phyloP scores from a whole-genome alignment of 805 yeast genomes.

The Kazachstania africana region DNA sequence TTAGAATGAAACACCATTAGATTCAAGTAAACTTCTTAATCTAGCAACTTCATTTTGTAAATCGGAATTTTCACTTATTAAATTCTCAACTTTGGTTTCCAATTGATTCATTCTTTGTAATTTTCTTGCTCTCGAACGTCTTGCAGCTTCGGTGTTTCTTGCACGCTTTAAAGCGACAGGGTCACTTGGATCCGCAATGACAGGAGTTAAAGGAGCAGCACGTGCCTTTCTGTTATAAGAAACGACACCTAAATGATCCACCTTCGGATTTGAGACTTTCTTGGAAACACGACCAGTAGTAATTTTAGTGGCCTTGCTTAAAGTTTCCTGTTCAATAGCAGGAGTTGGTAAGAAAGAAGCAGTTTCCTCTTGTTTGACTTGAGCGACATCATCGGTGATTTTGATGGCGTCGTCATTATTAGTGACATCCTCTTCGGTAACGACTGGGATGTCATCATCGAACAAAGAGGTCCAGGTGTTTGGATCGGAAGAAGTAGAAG shows the following conservation, averaged over 20 bases:
- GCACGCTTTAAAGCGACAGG: slow-evolving; percentile 80
- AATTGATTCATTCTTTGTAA: slow-evolving; percentile 77
- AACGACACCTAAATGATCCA: slow-evolving; percentile 66
- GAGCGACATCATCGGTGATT: slow-evolving; percentile 6
- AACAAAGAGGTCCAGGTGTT: slow-evolving; percentile 54
- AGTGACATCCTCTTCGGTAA: slow-evolving; percentile 26
- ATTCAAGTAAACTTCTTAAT: slow-evolving; percentile 38
- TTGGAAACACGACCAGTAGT: slow-evolving; percentile 19
- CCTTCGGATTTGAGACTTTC: slow-evolving; percentile 19
- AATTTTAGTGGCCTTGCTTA: slow-evolving; percentile 3
- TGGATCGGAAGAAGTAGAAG: slow-evolving; percentile 14
- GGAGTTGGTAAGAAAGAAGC: slow-evolving; percentile 24
- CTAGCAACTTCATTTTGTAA: slow-evolving; percentile 55
- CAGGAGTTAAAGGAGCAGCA: slow-evolving; percentile 57
- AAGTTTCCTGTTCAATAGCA: slow-evolving; percentile 18
- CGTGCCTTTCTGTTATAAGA: slow-evolving; percentile 73
- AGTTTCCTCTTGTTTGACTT: slow-evolving; percentile 1
- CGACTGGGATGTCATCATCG: slow-evolving; percentile 31
- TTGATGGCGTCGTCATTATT: slow-evolving; percentile 15
- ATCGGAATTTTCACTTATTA: slow-evolving; percentile 45
- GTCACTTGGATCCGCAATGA: slow-evolving; percentile 48
- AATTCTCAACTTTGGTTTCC: slow-evolving; percentile 62
- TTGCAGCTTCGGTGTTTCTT: slow-evolving; percentile 90
- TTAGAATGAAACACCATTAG: not conserved
- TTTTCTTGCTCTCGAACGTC: slow-evolving; percentile 89